Evolutionary conservation across 1,139 yeast species (phyloP), one percentile per base, ranked within the genome.

Genomic region (Petasospora fabianii): DNA sequence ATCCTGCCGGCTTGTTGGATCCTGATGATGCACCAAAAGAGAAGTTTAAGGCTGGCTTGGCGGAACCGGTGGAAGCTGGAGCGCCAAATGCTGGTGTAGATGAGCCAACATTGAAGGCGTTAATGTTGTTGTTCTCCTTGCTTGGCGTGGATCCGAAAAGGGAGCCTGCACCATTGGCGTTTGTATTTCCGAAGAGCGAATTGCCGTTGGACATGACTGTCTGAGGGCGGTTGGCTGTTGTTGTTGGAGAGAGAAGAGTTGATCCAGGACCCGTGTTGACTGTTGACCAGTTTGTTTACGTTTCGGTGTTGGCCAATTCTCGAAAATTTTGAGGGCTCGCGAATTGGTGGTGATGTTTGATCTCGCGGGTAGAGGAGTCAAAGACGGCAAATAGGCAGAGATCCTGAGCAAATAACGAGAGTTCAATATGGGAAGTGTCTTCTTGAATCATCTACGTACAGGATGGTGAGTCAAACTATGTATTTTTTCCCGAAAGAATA

Each of bases 381-480:
- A 5, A 21, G 21, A n/a, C n/a, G n/a, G n/a, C n/a, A n/a, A n/a
- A n/a, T n/a, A n/a, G n/a, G n/a, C n/a, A n/a, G n/a, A n/a, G n/a
- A n/a, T n/a, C n/a, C n/a, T n/a, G n/a, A n/a, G n/a, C n/a, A n/a
- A 13, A 20, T 4, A 17, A 12, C 3, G 14, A 24, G 26, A 24
- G 7, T 6, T 8, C 22, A 27, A 19, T n/a, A 86, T 86, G 96
- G 94, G 95, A 10, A 83, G 94, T 47, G 83, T 86, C 6, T 85
- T 90, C 55, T 69, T 90, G 39, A 96, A 96, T 10, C 96, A 90
- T 60, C 67, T 92, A 47, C 79, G 74, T 24, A 77, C 95, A 0
- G 98, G 38, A 11, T 35, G 38, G 38, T 34, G 20, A n/a, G 34
- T 35, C 6, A 13, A 5, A 28, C 27, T 6, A 10, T 9, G 9